Evolutionary conservation across 257 asterid genomes (phyloP).

Genomic region (Phtheirospermum japonicum): DNA sequence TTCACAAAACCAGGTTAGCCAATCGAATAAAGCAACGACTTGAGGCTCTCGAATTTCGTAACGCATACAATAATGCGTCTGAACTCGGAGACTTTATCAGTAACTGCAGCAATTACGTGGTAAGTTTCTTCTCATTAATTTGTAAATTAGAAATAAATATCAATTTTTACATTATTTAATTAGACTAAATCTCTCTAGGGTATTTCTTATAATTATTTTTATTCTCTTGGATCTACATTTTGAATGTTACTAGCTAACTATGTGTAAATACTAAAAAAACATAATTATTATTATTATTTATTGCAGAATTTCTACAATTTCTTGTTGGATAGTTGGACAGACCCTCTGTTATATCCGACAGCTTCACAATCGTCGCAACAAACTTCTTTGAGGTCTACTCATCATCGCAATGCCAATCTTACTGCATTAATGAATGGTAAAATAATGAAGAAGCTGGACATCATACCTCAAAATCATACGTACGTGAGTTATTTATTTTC

Average conservation of each 20-base stretch:
- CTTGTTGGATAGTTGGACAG: slow-evolving; percentile 45
- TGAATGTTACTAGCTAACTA: no score
- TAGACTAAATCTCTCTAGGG: no score
- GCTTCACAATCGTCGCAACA: slow-evolving; percentile 38
- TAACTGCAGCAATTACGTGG: slow-evolving; percentile 48
- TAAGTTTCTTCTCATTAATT: no score
- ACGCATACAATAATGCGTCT: slow-evolving; percentile 69
- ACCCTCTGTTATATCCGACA: slow-evolving; percentile 34
- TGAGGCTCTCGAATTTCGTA: slow-evolving; percentile 38
- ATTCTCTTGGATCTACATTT: no score
- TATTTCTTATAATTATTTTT: no score
- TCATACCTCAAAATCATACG: slow-evolving; percentile 51
- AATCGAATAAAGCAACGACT: slow-evolving; percentile 43
- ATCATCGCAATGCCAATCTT: slow-evolving; percentile 32
- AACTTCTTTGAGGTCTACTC: slow-evolving; percentile 32
- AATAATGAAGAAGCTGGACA: slow-evolving; percentile 49
- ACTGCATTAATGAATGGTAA: slow-evolving; percentile 52
- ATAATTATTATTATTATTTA: neutral
- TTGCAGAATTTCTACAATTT: slow-evolving; percentile 66
- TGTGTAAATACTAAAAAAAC: no score
- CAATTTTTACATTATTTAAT: no score
- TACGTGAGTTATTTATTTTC: slow-evolving; percentile 29
- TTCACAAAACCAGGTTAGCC: slow-evolving; percentile 47
- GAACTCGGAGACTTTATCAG: slow-evolving; percentile 39
- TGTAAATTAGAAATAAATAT: no score